Base-by-base conservation (phyloP, 225 moss, liverwort and hornwort genomes). In the Straminergon stramineum region DNA sequence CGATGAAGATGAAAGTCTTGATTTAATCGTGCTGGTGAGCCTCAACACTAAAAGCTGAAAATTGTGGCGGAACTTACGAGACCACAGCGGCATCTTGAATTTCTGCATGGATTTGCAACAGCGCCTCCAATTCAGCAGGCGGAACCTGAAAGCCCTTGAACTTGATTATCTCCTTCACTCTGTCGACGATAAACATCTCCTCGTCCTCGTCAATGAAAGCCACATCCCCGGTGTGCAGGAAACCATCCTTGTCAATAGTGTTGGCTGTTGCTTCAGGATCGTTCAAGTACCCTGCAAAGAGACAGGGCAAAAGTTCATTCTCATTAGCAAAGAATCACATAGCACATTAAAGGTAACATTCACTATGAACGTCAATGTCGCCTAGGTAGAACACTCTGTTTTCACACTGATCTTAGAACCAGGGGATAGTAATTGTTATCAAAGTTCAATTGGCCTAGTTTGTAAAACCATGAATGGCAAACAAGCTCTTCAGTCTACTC, bases 131-230 rank as follows among this genome's bases (percentile, higher is more conserved):
- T 88, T 98, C 98, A 9, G 98, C 98, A 41, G 98, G 98, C 28
- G 98, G 96, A 27, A 98, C 98, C 93, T 98, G 98, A 51, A 98
- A 97, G 31, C 98, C 98, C 89, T 98, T 98, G 89, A 93, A 96
- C 92, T 98, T 98, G 86, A 98, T 98, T 5, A 97, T 95, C 82
- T 98, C 98, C 89, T 98, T 98, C n/a, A 98, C 96, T n/a, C 98
- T 91, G 81, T 98, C 98, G 6, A 98, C 96, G 48, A 98, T 97
- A 73, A 98, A 98, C 86, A 98, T 94, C 90, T 98, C 98, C 77
- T 97, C 98, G 62, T 96, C 95, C 28, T 95, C 94, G 73, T 98
- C 98, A 61, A 98, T 93, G 70, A 92, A 86, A 19, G 93, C 97
- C 68, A 98, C 95, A 52, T 98, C 98, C 26, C 98, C 98, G 4